Evolutionary conservation across 345 rosid species (phyloP).

Genomic region (Syzygium jambos): DNA sequence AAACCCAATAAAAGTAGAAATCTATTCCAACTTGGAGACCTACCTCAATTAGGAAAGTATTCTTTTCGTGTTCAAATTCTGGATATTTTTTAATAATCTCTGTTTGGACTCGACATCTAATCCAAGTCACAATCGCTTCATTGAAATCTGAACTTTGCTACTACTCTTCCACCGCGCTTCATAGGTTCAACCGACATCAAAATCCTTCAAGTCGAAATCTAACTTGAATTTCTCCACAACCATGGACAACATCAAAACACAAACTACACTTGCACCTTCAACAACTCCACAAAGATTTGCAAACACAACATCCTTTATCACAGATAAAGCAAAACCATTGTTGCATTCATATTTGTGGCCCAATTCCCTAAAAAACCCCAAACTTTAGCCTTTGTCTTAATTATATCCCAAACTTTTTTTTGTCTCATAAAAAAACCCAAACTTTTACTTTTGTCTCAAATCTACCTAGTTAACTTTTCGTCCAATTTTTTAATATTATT

Average conservation of each 20-base stretch:
- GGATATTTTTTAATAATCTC: background rate
- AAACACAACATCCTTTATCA: background rate
- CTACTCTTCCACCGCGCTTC: background rate
- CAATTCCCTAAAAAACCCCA: no score
- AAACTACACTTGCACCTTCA: background rate
- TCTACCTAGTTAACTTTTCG: no score
- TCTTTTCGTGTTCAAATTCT: background rate
- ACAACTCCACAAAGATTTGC: background rate
- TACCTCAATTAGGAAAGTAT: background rate
- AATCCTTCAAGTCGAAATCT: background rate
- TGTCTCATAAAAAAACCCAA: no score
- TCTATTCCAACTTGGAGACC: background rate
- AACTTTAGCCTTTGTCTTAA: no score
- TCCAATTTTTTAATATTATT: no score
- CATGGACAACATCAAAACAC: background rate
- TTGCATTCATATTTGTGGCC: background rate
- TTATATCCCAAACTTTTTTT: no score
- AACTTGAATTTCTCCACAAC: background rate
- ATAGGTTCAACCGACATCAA: background rate
- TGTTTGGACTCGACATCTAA: background rate
- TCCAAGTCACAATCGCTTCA: background rate
- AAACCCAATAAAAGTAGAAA: background rate
- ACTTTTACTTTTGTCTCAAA: no score
- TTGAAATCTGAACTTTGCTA: background rate
- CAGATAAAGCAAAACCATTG: background rate